Conservation (phyloP, 441 rosid genomes). For the Adansonia madagascariensis region DNA sequence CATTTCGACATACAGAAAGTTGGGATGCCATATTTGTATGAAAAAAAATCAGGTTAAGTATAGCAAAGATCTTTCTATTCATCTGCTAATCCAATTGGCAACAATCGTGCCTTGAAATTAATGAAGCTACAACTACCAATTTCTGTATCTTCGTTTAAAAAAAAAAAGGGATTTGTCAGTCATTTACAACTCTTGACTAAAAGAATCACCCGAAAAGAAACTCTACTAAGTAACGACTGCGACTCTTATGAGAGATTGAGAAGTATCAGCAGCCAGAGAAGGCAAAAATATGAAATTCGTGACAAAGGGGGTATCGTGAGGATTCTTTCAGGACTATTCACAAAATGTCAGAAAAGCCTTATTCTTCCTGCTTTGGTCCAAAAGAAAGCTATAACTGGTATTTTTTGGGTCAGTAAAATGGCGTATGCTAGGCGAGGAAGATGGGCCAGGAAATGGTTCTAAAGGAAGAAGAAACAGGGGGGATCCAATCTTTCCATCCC, state of each 20-base stretch:
- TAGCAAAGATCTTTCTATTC: neutral
- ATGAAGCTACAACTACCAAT: constrained; percentile 1
- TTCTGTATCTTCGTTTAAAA: constrained; percentile 12
- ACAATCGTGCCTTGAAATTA: neutral
- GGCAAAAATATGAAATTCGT: neutral
- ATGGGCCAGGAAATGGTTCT: constrained; percentile 11
- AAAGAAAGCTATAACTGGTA: constrained; percentile 34
- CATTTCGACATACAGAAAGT: too few species aligned
- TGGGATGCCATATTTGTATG: neutral
- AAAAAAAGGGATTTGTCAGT: neutral
- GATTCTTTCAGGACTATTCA: constrained; percentile 31
- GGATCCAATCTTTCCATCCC: neutral
- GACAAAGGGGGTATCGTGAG: constrained; percentile 17
- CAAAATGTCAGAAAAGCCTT: constrained; percentile 9
- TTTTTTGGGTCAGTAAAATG: constrained; percentile 34
- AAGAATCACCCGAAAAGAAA: constrained; percentile 23
- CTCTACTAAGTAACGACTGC: neutral
- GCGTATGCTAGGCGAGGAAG: neutral
- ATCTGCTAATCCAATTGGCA: neutral
- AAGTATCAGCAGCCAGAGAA: constrained; percentile 9
- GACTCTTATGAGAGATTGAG: neutral
- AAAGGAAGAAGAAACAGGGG: neutral
- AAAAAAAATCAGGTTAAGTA: neutral
- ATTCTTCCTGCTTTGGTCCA: constrained; percentile 23
- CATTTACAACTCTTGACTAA: constrained; percentile 33